Evolutionary conservation across 176 grass and related monocot genomes (phyloP).

Genomic region (Lolium multiflorum): DNA sequence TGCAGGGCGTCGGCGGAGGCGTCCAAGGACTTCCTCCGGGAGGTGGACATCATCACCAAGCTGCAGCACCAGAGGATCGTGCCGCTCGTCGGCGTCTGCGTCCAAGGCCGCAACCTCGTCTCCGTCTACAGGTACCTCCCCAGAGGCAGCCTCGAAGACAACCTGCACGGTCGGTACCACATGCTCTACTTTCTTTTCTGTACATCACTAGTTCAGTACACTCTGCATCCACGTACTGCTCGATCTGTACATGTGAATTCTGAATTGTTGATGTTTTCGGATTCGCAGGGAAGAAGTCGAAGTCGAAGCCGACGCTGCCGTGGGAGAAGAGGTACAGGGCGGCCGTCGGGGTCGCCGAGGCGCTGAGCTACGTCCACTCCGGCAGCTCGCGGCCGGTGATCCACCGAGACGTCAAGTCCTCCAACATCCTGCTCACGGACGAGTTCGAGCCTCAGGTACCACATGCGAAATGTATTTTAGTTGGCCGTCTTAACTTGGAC

Average conservation of each 20-base stretch:
- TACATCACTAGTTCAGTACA: neutral
- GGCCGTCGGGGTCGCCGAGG: conserved; percentile 74
- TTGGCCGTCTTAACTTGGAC: neutral
- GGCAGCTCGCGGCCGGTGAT: conserved; percentile 73
- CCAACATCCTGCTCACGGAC: conserved; percentile 90
- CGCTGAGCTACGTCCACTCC: conserved; percentile 76
- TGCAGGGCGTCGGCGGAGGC: conserved; percentile 66
- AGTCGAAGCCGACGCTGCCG: conserved; percentile 51
- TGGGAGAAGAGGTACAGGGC: conserved; percentile 79
- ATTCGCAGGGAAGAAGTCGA: conserved; percentile 55
- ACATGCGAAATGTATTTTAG: neutral
- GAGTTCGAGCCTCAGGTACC: conserved; percentile 77
- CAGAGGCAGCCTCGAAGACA: conserved; percentile 87
- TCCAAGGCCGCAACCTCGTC: conserved; percentile 76
- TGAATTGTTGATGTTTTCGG: neutral
- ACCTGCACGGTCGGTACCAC: conserved; percentile 75
- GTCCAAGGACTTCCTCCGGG: conserved; percentile 84
- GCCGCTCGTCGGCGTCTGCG: conserved; percentile 79
- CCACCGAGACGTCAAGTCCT: conserved; percentile 95
- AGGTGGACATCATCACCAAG: conserved; percentile 95
- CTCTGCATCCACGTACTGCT: neutral
- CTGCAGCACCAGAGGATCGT: conserved; percentile 70
- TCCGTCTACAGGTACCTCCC: conserved; percentile 87
- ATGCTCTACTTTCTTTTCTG: too few species aligned
- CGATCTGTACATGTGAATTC: neutral